phyloP scores from a whole-genome alignment of 441 rosid genomes.

The Erodium texanum region DNA sequence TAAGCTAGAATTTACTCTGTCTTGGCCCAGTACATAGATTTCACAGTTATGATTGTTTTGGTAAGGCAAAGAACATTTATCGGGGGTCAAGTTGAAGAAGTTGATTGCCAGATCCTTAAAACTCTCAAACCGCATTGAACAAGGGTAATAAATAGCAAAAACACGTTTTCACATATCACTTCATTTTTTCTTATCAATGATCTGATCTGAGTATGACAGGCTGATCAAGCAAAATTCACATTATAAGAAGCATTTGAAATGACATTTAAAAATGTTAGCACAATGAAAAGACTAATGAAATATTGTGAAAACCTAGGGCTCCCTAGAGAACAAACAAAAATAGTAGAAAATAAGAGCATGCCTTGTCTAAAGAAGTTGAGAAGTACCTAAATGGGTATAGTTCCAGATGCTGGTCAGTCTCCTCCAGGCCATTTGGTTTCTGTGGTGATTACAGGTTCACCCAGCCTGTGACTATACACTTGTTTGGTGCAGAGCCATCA shows the following conservation, averaged over 20 bases:
- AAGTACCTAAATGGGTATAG: background rate
- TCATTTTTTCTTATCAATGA: background rate
- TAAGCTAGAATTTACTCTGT: background rate
- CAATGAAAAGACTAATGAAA: slow-evolving; percentile 3
- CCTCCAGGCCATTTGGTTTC: slow-evolving; percentile 2
- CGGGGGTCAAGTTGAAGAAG: background rate
- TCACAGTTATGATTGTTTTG: background rate
- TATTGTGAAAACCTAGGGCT: background rate
- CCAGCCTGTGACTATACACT: background rate
- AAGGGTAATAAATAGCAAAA: background rate
- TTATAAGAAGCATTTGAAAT: background rate
- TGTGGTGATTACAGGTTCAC: background rate
- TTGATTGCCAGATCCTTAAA: background rate
- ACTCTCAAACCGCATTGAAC: background rate
- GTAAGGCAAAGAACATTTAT: background rate
- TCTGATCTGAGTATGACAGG: background rate
- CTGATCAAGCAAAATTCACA: background rate
- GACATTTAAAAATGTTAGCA: background rate
- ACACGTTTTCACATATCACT: background rate
- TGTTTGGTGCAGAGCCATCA: background rate
- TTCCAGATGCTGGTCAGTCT: slow-evolving; percentile 1
- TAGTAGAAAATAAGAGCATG: slow-evolving; percentile 2
- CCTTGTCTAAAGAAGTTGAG: slow-evolving; percentile 3
- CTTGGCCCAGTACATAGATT: background rate
- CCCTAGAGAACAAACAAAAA: slow-evolving; percentile 3